Conservation (phyloP, 352 stramenopile genomes). For the Pythium myriotylum region DNA sequence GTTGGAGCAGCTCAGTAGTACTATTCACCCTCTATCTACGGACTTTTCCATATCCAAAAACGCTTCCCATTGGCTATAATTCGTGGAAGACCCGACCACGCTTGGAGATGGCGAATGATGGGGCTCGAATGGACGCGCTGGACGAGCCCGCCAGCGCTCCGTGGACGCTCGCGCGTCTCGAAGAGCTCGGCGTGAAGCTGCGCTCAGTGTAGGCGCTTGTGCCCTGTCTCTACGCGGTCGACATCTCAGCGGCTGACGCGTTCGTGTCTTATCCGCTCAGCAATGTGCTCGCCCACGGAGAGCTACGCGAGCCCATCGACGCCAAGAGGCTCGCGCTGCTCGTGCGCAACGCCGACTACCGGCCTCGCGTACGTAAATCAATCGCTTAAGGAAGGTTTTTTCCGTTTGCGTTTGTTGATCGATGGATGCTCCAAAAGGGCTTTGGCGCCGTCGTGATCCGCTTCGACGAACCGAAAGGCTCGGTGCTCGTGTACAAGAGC, state of each 20-base stretch:
- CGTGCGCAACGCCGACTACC: conserved; percentile 76
- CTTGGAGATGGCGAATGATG: conserved; percentile 13
- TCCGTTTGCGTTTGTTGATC: no score
- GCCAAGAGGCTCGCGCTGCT: conserved; percentile 64
- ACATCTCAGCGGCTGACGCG: not conserved
- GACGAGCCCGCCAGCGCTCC: not conserved
- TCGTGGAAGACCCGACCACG: no score
- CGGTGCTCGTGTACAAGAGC: conserved; percentile 62
- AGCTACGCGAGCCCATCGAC: conserved; percentile 55
- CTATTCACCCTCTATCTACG: no score
- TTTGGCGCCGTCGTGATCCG: conserved; percentile 72
- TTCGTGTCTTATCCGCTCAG: conserved; percentile 21
- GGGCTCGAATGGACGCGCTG: not conserved
- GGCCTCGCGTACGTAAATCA: conserved; percentile 38
- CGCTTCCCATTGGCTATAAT: no score
- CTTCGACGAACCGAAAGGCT: conserved; percentile 58
- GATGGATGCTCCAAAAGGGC: conserved; percentile 29
- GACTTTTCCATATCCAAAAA: no score
- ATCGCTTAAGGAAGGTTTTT: not conserved
- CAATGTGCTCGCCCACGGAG: conserved; percentile 67
- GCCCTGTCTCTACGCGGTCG: not conserved
- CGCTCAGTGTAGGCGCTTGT: conserved; percentile 54
- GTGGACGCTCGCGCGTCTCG: conserved; percentile 48
- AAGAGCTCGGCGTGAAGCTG: conserved; percentile 53
- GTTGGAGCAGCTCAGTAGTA: no score